Base-by-base conservation (phyloP, 345 rosid genomes). In the Arabidopsis arenosa region DNA sequence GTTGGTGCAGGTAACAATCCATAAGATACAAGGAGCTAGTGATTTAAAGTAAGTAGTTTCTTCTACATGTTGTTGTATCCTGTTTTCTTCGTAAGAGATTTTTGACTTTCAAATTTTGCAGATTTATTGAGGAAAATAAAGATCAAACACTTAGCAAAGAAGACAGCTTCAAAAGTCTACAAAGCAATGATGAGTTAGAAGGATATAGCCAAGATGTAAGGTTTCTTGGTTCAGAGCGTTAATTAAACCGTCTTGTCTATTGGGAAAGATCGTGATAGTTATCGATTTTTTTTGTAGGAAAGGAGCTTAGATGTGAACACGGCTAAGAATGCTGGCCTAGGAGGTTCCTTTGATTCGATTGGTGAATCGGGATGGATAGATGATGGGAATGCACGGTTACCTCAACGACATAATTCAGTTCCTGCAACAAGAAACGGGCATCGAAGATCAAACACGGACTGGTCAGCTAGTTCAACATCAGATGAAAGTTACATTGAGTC, bases 381-480 rank as follows among this genome's bases (percentile, higher is more conserved):
- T 56, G 79, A 80, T 9, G 84, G 62, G 51, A 81, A 62, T 56
- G 30, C 62, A 13, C 72, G 66, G 17, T 55, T 79, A 39, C 72
- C 79, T 74, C 65, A 72, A 40, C 83, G 83, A 53, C 86, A 83
- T 62, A 83, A 86, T 65, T 84, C 92, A 7, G 81, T 83, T 68
- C 89, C 87, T 57, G 81, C 70, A 10, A 61, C 61, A 26, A 82
- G 64, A 59, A 80, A 78, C 10, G 67, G 78, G 40, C 96, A 90
- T 59, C 72, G 63, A 51, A 86, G 96, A 75, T 86, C 96, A 68
- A 89, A 83, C 80, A 92, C 97, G n/a, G 97, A 92, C 41, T 94
- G 96, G 98, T 94, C 97, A 44, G 73, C 85, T 44, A 87, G 89
- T 71, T 95, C 97, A 62, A 86, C 81, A 76, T 94, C 98, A 39